phyloP scores from a whole-genome alignment of 164 flowering plant species.

The Vitis riparia region DNA sequence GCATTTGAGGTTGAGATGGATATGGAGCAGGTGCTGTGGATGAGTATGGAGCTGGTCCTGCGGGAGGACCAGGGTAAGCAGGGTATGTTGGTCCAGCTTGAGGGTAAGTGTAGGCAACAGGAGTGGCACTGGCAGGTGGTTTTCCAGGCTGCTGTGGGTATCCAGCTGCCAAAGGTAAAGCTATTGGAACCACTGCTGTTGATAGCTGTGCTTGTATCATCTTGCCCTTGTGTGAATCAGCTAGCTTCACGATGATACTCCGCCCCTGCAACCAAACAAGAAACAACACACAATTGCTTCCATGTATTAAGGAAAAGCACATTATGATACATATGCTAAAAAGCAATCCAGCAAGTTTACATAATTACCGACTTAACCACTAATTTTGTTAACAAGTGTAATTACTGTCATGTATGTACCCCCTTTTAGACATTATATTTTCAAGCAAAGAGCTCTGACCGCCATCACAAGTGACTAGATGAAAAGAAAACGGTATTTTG shows the following conservation, averaged over 20 bases:
- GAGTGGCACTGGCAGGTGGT: conserved; percentile 21
- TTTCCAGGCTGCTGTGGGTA: conserved; percentile 47
- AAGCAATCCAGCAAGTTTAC: too few relatives aligned
- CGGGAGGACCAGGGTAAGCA: conserved; percentile 27
- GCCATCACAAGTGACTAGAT: too few relatives aligned
- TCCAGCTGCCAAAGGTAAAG: conserved; percentile 42
- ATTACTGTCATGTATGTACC: too few relatives aligned
- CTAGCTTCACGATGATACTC: conserved; percentile 57
- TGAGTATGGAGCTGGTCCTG: too few relatives aligned
- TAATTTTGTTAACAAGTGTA: too few relatives aligned
- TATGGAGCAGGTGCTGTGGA: conserved; percentile 31
- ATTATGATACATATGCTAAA: neutral
- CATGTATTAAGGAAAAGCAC: neutral
- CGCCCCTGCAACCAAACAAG: conserved; percentile 47
- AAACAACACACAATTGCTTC: neutral
- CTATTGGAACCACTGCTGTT: conserved; percentile 38
- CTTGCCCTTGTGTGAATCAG: conserved; percentile 56
- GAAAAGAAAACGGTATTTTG: too few relatives aligned
- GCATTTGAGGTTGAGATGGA: conserved; percentile 31
- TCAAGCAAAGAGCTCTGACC: too few relatives aligned
- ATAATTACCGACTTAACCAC: too few relatives aligned
- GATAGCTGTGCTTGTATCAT: conserved; percentile 39
- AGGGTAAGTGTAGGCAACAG: conserved; percentile 49
- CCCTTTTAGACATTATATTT: too few relatives aligned
- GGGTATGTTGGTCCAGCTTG: conserved; percentile 44